Evolutionary conservation across 1,139 yeast genomes (phyloP).

Genomic region (Yamadazyma songkhlaensis): DNA sequence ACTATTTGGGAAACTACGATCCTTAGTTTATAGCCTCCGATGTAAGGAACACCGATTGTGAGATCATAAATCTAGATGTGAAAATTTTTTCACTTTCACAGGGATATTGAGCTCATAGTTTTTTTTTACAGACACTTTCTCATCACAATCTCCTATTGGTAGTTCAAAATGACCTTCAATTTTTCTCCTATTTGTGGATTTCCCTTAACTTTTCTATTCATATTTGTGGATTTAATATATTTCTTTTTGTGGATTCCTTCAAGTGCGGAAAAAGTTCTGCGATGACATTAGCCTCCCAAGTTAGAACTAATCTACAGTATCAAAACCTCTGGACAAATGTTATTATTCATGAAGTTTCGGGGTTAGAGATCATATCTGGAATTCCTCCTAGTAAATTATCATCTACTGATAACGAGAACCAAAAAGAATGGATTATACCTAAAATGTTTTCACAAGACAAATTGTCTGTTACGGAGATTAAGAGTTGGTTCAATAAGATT

Average conservation of each 20-base stretch:
- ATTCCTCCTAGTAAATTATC: constrained; percentile 28
- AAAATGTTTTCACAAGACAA: constrained; percentile 14
- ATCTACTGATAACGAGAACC: constrained; percentile 19
- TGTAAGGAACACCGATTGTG: too few species aligned
- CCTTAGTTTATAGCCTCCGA: too few species aligned
- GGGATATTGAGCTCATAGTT: too few species aligned
- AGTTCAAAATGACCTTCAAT: too few species aligned
- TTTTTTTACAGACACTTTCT: too few species aligned
- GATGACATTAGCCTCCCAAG: constrained; percentile 12
- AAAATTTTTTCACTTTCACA: too few species aligned
- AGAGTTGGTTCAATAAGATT: constrained; percentile 29
- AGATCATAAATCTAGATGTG: too few species aligned
- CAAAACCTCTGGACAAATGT: constrained; percentile 55
- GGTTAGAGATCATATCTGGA: constrained; percentile 23
- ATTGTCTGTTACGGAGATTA: constrained; percentile 23
- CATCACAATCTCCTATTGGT: too few species aligned
- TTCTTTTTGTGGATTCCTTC: background rate
- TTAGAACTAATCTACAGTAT: constrained; percentile 45
- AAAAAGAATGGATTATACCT: constrained; percentile 38
- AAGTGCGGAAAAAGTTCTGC: background rate
- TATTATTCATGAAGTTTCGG: constrained; percentile 14
- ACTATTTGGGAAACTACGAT: too few species aligned
- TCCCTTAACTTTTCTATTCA: too few species aligned
- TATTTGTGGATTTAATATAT: too few species aligned
- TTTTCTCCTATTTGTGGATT: too few species aligned